Conservation (phyloP, 345 rosid species). For the Bruguiera parviflora region DNA sequence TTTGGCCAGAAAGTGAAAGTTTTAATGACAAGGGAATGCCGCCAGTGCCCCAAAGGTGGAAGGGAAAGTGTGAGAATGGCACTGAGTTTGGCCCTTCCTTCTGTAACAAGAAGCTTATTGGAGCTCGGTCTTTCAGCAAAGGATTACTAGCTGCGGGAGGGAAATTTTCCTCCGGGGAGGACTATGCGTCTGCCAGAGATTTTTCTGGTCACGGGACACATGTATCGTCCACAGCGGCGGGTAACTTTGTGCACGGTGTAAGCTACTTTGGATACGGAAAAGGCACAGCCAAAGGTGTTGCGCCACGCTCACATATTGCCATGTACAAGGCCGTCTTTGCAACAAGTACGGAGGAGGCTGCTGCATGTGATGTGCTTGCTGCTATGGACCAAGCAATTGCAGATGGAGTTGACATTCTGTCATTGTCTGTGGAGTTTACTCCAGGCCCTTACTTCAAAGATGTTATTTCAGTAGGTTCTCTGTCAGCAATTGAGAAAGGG, state of each 20-base stretch:
- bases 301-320: constrained; percentile 25
- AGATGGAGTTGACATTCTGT: constrained; percentile 63
- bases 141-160: constrained; percentile 26
- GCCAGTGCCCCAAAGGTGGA: constrained; percentile 19
- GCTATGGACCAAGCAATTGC: constrained; percentile 66
- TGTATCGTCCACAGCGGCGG: constrained; percentile 24
- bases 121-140: constrained; percentile 24
- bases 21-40: constrained; percentile 17
- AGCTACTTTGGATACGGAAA: constrained; percentile 25
- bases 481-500: constrained; percentile 51
- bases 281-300: constrained; percentile 26
- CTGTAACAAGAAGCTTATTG: constrained; percentile 23
- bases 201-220: constrained; percentile 16
- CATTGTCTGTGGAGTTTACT: constrained; percentile 46
- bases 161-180: constrained; percentile 12
- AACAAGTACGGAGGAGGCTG: background rate
- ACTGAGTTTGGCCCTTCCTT: constrained; percentile 11
- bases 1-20: constrained; percentile 28
- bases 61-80: constrained; percentile 24
- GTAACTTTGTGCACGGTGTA: constrained; percentile 15
- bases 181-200: constrained; percentile 24
- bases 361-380: constrained; percentile 21
- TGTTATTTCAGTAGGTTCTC: constrained; percentile 48
- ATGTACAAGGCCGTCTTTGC: constrained; percentile 16
- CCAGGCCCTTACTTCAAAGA: constrained; percentile 29